Evolutionary conservation across 2,329 filamentous ascomycete genomes (phyloP).

Genomic region (Sphaerostilbella broomeana): DNA sequence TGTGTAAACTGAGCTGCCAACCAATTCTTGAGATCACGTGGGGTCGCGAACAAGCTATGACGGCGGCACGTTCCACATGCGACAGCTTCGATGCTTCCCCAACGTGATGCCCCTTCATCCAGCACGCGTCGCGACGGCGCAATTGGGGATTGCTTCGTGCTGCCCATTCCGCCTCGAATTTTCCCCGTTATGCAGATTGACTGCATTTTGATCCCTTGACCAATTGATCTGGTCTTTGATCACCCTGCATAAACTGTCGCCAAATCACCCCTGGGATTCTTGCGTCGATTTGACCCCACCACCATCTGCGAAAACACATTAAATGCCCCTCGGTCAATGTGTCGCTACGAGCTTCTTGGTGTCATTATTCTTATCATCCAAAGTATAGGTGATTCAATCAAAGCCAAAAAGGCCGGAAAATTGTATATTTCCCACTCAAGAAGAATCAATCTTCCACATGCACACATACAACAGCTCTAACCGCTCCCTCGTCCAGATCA

Average conservation of each 20-base stretch:
- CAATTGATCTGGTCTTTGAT: too few species aligned
- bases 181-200: slow-evolving; percentile 2
- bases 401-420: slow-evolving; percentile 27
- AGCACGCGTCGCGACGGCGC: slow-evolving; percentile 6
- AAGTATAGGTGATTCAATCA: slow-evolving; percentile 35
- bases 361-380: slow-evolving; percentile 42
- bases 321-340: slow-evolving; percentile 35
- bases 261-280: neutral
- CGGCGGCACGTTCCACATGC: slow-evolving; percentile 4
- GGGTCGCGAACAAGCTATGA: slow-evolving; percentile 6
- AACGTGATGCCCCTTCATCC: neutral
- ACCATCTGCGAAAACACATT: slow-evolving; percentile 4
- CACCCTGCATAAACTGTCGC: too few species aligned
- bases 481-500: slow-evolving; percentile 13
- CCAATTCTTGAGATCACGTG: slow-evolving; percentile 1
- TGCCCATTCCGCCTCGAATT: neutral
- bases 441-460: neutral
- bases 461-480: slow-evolving; percentile 5
- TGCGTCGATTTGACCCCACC: slow-evolving; percentile 7
- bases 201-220: too few species aligned
- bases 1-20: too few species aligned
- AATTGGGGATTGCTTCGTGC: neutral
- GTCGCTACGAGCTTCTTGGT: slow-evolving; percentile 48
- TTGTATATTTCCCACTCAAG: slow-evolving; percentile 14
- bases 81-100: neutral